Base-by-base conservation (phyloP, 495 filamentous ascomycete species). In the Pyrenula massariospora region DNA sequence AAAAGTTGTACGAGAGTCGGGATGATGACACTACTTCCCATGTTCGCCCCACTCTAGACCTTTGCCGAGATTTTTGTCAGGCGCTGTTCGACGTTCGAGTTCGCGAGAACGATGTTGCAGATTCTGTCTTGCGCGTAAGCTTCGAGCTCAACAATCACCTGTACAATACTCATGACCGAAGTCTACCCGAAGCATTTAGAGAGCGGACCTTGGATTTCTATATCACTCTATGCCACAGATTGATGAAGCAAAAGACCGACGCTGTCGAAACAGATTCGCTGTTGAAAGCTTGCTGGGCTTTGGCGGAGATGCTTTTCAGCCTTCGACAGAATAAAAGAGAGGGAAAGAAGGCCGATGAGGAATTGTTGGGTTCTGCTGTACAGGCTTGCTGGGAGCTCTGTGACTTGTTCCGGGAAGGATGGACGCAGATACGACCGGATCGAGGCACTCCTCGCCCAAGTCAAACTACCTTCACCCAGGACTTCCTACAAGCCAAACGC, bases 351-450 rank as follows among this genome's bases (percentile, higher is more conserved):
- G 73, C 87, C 0, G 88, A 94, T 62, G 88, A 91, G 64, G 89
- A 93, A 62, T 73, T 95, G 5, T 76, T 95, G 3, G 84, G 87
- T 15, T 91, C 87, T 2, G 89, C 91, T 0, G 85, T 96, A 2
- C 90, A 95, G 63, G 87, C 91, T 3, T 96, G 91, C 69, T 96
- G 91, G 91, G 91, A 95, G 61, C 81, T 96, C 23, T 94, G 89
- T 66, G 91, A 96, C 71, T 83, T 96, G 52, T 96, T 95, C 72
- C 79, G 90, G 31, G 88, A 93, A 73, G 90, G 91, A 11, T 96
- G 90, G 90, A 90, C 89, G 24, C 85, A 95, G 65, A 82, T 93
- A 25, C 82, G 86, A 48, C 89, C 91, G 3, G 90, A 95, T 57
- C 77, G 89, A 31, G 88, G 86, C 22, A 95, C 91, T n/a, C 90